phyloP scores from a whole-genome alignment of 371 early-diverging fungal genomes.

The Mucor lusitanicus region DNA sequence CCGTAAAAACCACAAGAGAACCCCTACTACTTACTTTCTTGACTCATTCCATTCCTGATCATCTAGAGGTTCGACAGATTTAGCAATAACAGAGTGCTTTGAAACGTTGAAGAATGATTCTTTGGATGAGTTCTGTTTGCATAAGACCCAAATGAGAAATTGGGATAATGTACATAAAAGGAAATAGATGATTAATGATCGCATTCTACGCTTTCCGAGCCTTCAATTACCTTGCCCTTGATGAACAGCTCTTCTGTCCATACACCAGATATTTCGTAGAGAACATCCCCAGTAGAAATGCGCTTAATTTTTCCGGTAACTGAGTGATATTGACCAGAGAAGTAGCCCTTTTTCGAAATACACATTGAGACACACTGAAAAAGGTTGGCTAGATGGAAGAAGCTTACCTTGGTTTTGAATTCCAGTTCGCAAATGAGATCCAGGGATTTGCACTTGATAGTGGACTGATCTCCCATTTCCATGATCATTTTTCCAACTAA shows the following conservation, averaged over 20 bases:
- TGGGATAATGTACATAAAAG: neutral
- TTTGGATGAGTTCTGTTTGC: constrained; percentile 24
- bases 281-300: constrained; percentile 71
- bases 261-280: constrained; percentile 82
- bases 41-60: constrained; percentile 87
- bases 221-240: constrained; percentile 10
- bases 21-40: constrained; percentile 50
- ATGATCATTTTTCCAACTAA: constrained; percentile 90
- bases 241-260: constrained; percentile 83
- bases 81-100: constrained; percentile 41
- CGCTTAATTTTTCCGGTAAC: constrained; percentile 80
- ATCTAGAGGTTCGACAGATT: constrained; percentile 46
- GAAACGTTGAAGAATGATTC: constrained; percentile 40
- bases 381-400: no score
- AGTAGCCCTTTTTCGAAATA: constrained; percentile 56
- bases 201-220: neutral
- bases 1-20: constrained; percentile 53
- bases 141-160: neutral
- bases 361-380: neutral
- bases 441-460: constrained; percentile 72
- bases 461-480: constrained; percentile 88
- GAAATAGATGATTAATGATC: neutral
- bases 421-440: constrained; percentile 85
- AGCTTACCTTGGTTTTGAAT: constrained; percentile 86
- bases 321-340: constrained; percentile 80